Percentiles rank a stretch among this genome's conserved stretches.
phyloP scores from a whole-genome alignment of 805 yeast species.

The Metschnikowia cerradonensis region DNA sequence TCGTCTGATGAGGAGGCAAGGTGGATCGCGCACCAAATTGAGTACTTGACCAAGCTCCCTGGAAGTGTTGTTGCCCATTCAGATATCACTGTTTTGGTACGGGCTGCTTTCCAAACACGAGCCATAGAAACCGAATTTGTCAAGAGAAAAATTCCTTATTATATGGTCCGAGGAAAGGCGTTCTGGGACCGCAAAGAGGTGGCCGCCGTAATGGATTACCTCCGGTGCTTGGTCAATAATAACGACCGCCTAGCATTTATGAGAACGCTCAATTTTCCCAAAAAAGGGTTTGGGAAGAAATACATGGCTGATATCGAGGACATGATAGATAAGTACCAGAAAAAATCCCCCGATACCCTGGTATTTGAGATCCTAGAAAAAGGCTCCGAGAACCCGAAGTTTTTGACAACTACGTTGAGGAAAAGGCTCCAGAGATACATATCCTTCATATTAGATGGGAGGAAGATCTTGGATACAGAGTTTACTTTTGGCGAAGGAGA shows the following conservation, averaged over 20 bases:
- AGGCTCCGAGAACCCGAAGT: constrained; percentile 3
- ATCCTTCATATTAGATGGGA: constrained; percentile 22
- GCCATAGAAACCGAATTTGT: constrained; percentile 62
- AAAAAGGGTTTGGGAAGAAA: constrained; percentile 64
- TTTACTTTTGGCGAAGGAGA: neutral
- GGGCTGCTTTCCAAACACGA: constrained; percentile 61
- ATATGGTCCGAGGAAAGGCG: constrained; percentile 65
- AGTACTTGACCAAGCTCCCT: constrained; percentile 44
- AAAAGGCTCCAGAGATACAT: constrained; percentile 24
- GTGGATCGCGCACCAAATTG: constrained; percentile 54
- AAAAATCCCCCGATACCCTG: neutral
- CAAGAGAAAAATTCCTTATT: constrained; percentile 55
- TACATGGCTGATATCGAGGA: constrained; percentile 30
- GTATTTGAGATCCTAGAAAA: constrained; percentile 9
- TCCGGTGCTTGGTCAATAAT: constrained; percentile 58
- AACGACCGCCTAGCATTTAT: constrained; percentile 58
- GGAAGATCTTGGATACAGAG: constrained; percentile 6
- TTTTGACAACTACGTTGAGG: constrained; percentile 13
- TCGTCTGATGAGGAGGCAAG: constrained; percentile 53
- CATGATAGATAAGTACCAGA: constrained; percentile 20
- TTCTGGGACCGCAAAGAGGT: constrained; percentile 81
- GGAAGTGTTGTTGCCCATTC: constrained; percentile 38
- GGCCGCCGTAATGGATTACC: constrained; percentile 53
- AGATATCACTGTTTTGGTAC: constrained; percentile 71
- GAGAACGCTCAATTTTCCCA: constrained; percentile 56